These are phyloP conservation scores for Bryoerythrophyllum caledonicum DNA, from an alignment of 225 moss, liverwort and hornwort species.

Conservation along the genomic window DNA sequence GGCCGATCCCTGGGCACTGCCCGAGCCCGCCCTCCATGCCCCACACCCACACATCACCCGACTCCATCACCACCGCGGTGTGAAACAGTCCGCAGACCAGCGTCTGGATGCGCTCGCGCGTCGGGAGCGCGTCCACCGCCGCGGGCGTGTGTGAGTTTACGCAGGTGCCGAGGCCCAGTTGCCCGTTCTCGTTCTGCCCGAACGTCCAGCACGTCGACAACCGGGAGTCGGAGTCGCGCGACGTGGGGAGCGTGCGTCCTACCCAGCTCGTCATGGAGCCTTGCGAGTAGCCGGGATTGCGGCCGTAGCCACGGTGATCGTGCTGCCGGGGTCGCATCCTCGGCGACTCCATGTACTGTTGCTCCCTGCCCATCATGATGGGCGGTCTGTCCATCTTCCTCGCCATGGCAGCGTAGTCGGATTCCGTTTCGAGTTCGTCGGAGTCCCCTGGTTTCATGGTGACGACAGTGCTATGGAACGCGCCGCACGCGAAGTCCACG, in stretches of 20 bases:
- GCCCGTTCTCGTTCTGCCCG: slow-evolving; percentile 45
- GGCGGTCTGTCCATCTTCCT: slow-evolving; percentile 16
- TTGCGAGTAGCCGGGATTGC: slow-evolving; percentile 16
- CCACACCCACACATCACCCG: slow-evolving; percentile 49
- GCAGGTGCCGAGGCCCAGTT: slow-evolving; percentile 28
- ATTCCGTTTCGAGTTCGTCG: neutral
- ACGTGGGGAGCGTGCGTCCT: neutral
- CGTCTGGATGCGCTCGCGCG: slow-evolving; percentile 20
- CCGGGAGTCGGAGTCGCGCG: neutral
- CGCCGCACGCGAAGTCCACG: slow-evolving; percentile 37
- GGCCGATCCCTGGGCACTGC: slow-evolving; percentile 41
- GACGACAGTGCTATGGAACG: slow-evolving; percentile 38
- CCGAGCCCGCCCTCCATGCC: slow-evolving; percentile 54
- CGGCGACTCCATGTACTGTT: slow-evolving; percentile 25
- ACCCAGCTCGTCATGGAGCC: slow-evolving; percentile 19
- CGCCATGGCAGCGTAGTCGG: slow-evolving; percentile 20
- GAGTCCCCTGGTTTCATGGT: slow-evolving; percentile 13
- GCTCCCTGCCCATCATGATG: slow-evolving; percentile 7
- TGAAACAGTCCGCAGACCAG: slow-evolving; percentile 36
- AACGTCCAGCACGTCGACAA: slow-evolving; percentile 40
- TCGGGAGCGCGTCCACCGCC: slow-evolving; percentile 28
- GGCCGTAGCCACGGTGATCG: neutral
- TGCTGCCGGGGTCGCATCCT: slow-evolving; percentile 1
- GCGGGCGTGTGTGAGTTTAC: slow-evolving; percentile 14
- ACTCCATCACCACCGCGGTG: slow-evolving; percentile 31